Conservation (phyloP, 176 grass and related monocot genomes). For the Zoysia pacifica region DNA sequence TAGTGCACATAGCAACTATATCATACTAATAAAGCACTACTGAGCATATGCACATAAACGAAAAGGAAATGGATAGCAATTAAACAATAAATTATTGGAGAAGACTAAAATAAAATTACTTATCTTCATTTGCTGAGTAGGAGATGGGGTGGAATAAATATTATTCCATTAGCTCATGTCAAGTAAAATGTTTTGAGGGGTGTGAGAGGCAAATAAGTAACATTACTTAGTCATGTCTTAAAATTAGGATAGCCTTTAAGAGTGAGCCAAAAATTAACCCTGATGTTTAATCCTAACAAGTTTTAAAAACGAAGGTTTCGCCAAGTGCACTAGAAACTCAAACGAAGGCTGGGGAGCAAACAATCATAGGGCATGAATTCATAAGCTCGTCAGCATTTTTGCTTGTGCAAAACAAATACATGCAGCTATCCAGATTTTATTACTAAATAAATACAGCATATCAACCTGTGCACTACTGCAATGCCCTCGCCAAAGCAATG, state of each 20-base stretch:
- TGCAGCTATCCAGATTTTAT: background rate
- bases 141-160: background rate
- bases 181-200: background rate
- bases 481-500: background rate
- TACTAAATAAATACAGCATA: constrained; percentile 21
- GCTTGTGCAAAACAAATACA: constrained; percentile 20
- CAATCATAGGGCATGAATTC: background rate
- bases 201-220: background rate
- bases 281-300: background rate
- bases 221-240: background rate
- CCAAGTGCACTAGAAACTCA: constrained; percentile 8
- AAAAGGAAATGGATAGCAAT: background rate
- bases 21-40: constrained; percentile 6
- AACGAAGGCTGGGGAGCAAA: background rate
- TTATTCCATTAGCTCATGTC: background rate
- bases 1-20: background rate
- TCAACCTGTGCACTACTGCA: background rate
- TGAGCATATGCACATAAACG: background rate
- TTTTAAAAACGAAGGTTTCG: background rate
- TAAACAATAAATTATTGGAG: too few species aligned
- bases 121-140: background rate
- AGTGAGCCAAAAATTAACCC: background rate
- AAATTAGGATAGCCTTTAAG: background rate
- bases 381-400: background rate
- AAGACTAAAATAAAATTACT: constrained; percentile 1